phyloP scores from a whole-genome alignment of 805 yeast species.

The Blastobotrys terrestris region DNA sequence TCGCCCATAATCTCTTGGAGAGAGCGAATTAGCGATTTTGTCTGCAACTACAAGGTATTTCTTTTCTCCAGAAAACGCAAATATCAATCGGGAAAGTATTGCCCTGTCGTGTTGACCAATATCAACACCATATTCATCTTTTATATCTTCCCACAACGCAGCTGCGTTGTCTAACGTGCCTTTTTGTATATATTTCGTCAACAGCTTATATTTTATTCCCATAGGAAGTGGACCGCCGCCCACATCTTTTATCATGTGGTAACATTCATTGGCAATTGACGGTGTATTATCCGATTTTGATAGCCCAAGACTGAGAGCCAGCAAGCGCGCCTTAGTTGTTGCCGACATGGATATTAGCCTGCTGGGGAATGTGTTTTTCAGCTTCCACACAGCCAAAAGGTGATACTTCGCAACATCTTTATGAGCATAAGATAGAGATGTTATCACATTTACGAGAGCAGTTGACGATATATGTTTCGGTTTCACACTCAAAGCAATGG shows the following conservation, averaged over 20 bases:
- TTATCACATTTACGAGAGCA: background rate
- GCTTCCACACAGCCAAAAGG: background rate
- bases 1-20: conserved; percentile 9
- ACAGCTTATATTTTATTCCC: conserved; percentile 4
- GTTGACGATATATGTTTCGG: background rate
- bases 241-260: background rate
- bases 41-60: conserved; percentile 10
- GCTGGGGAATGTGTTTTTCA: background rate
- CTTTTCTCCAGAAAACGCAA: conserved; percentile 15
- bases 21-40: conserved; percentile 12
- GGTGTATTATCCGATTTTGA: background rate
- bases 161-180: conserved; percentile 8
- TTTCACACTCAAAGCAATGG: background rate
- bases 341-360: background rate
- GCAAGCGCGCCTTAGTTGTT: background rate
- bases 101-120: conserved; percentile 1
- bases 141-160: conserved; percentile 8
- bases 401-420: background rate
- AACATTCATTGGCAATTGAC: background rate
- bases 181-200: conserved; percentile 9
- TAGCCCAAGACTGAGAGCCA: background rate
- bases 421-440: background rate
- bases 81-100: conserved; percentile 14
- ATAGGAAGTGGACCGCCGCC: background rate
- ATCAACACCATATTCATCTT: background rate